Percentiles rank a stretch among this genome's conserved stretches.
These are phyloP conservation scores for Eutypella sp. DNA, from an alignment of 2,329 filamentous ascomycete species.

Conservation along the genomic window DNA sequence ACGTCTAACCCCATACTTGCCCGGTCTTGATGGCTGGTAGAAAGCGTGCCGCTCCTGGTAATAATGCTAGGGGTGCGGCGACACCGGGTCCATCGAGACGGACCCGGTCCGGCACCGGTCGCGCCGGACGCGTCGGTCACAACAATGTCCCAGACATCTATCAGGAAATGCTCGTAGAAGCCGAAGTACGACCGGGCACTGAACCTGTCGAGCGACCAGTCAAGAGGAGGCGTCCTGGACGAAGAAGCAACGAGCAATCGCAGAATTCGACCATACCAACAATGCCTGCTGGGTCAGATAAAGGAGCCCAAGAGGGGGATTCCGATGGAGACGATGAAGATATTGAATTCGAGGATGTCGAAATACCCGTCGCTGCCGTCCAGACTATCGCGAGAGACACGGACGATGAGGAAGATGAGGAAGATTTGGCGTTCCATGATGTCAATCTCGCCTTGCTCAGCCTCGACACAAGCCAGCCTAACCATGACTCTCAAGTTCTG, in stretches of 20 bases:
- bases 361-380: constrained; percentile 40
- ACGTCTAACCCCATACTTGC: not conserved
- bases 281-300: constrained; percentile 8
- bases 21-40: constrained; percentile 21
- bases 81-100: constrained; percentile 13
- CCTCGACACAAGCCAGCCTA: constrained; percentile 10
- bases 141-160: constrained; percentile 36
- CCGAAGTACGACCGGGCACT: constrained; percentile 31
- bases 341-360: constrained; percentile 47
- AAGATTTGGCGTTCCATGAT: constrained; percentile 43
- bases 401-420: constrained; percentile 38
- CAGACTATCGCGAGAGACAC: constrained; percentile 48
- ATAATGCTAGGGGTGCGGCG: constrained; percentile 13
- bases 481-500: constrained; percentile 32
- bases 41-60: constrained; percentile 20
- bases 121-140: constrained; percentile 14
- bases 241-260: constrained; percentile 21
- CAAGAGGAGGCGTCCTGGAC: constrained; percentile 36
- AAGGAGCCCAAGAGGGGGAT: constrained; percentile 12
- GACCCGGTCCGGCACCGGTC: constrained; percentile 20
- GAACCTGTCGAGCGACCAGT: constrained; percentile 33
- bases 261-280: constrained; percentile 5
- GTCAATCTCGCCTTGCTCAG: constrained; percentile 36
- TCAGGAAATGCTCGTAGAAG: constrained; percentile 44
- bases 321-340: constrained; percentile 36